Percentiles rank a stretch among this genome's conserved stretches.
Evolutionary conservation across 1,284 basidiomycete species (phyloP).

Genomic region (Inonotus hispidus): DNA sequence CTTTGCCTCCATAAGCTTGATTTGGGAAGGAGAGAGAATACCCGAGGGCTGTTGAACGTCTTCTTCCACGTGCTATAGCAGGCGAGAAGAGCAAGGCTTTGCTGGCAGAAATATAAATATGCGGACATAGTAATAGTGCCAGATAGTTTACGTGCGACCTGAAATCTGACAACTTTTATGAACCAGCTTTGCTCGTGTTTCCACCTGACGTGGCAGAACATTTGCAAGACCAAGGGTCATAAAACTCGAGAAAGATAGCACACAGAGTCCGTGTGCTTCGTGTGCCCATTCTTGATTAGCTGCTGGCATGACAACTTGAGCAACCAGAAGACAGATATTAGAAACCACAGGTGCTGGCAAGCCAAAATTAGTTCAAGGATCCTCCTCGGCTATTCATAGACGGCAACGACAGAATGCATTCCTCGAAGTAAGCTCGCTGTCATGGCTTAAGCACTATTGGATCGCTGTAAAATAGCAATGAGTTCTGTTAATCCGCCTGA

Average conservation of each 20-base stretch:
- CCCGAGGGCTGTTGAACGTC: neutral
- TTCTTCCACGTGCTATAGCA: neutral
- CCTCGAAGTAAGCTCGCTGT: too few relatives aligned
- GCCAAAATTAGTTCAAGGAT: slow-evolving; percentile 1
- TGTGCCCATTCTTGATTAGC: too few relatives aligned
- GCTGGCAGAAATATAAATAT: slow-evolving; percentile 1
- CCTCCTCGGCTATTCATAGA: neutral
- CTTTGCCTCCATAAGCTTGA: neutral
- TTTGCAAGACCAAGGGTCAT: neutral
- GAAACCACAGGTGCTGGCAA: neutral
- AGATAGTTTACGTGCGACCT: neutral
- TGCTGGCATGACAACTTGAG: neutral
- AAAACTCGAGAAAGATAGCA: too few relatives aligned
- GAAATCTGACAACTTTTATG: too few relatives aligned
- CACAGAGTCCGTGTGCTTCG: too few relatives aligned
- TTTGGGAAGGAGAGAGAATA: neutral
- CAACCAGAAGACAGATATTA: too few relatives aligned
- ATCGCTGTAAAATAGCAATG: too few relatives aligned
- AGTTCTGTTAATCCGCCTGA: too few relatives aligned
- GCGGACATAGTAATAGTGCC: neutral
- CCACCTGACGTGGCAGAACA: neutral
- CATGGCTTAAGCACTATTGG: too few relatives aligned
- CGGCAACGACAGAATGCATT: neutral
- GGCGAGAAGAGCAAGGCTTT: neutral
- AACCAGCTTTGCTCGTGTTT: neutral